Evolutionary conservation across 257 asterid species (phyloP).

Genomic region (Linaria vulgaris): DNA sequence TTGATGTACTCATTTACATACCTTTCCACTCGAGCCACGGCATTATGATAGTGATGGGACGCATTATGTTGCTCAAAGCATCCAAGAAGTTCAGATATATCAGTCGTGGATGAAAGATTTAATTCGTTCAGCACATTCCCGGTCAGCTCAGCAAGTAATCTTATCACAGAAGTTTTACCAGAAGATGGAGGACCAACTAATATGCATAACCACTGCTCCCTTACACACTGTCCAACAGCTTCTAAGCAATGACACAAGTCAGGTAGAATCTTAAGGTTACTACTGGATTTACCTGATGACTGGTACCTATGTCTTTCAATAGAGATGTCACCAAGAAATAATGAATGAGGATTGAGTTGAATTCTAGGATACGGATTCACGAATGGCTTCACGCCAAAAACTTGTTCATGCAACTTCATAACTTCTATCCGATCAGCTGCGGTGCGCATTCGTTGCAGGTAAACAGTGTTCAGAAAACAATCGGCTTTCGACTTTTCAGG

Average conservation of each 20-base stretch:
- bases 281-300: slow-evolving; percentile 42
- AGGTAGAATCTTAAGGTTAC: slow-evolving; percentile 70
- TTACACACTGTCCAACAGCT: slow-evolving; percentile 68
- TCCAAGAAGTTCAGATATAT: slow-evolving; percentile 93
- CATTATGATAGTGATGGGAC: slow-evolving; percentile 68
- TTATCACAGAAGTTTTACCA: slow-evolving; percentile 82
- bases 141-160: slow-evolving; percentile 78
- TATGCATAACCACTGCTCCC: slow-evolving; percentile 91
- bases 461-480: slow-evolving; percentile 82
- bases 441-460: slow-evolving; percentile 94
- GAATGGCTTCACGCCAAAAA: slow-evolving; percentile 63
- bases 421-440: slow-evolving; percentile 74
- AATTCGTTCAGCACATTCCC: slow-evolving; percentile 84
- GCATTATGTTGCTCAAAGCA: slow-evolving; percentile 93
- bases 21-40: slow-evolving; percentile 63
- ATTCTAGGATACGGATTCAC: slow-evolving; percentile 66
- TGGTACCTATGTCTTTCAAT: slow-evolving; percentile 54
- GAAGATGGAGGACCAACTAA: slow-evolving; percentile 90
- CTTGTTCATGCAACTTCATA: slow-evolving; percentile 60
- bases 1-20: slow-evolving; percentile 70
- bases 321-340: slow-evolving; percentile 58
- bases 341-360: slow-evolving; percentile 48
- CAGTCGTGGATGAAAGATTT: slow-evolving; percentile 93
- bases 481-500: slow-evolving; percentile 43
- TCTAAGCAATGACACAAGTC: slow-evolving; percentile 65